Evolutionary conservation across 176 grass and related monocot genomes (phyloP).

Genomic region (Phoenix dactylifera): DNA sequence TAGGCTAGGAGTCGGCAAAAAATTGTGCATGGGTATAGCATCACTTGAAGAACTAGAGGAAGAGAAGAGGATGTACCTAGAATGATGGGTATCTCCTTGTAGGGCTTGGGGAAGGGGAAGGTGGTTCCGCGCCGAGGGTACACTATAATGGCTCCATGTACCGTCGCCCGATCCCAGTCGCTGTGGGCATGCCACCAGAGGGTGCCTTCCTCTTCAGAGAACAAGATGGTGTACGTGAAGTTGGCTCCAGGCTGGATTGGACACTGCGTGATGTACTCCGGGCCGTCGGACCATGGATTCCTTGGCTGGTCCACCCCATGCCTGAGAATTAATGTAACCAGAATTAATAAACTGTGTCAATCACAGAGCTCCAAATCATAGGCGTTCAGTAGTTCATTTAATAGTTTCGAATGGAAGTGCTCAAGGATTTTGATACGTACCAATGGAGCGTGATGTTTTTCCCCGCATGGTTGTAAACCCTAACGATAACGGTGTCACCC

Average conservation of each 20-base stretch:
- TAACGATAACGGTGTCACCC: constrained; percentile 39
- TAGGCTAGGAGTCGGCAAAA: too few species aligned
- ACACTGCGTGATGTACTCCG: constrained; percentile 81
- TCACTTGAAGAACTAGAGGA: too few species aligned
- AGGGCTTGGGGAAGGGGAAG: too few species aligned
- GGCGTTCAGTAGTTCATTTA: not conserved
- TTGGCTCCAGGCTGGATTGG: constrained; percentile 20
- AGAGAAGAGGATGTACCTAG: too few species aligned
- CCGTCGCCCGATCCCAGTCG: too few species aligned
- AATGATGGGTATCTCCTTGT: too few species aligned
- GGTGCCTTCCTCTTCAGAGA: too few species aligned
- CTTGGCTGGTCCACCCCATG: constrained; percentile 52
- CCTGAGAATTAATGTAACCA: constrained; percentile 17
- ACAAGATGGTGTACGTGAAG: too few species aligned
- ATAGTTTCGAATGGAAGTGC: not conserved
- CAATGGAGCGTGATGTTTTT: constrained; percentile 74
- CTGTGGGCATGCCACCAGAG: too few species aligned
- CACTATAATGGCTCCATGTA: too few species aligned
- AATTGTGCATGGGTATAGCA: too few species aligned
- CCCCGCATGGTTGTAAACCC: constrained; percentile 46
- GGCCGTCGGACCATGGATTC: constrained; percentile 64
- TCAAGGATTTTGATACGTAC: constrained; percentile 8
- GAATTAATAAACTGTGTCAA: not conserved
- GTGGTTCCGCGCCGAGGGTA: too few species aligned
- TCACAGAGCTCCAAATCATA: not conserved